A percentile compares a stretch with the other conserved stretches of the same genome.
Evolutionary conservation across 208 protist genomes (phyloP).

Genomic region (Leishmania turanica): DNA sequence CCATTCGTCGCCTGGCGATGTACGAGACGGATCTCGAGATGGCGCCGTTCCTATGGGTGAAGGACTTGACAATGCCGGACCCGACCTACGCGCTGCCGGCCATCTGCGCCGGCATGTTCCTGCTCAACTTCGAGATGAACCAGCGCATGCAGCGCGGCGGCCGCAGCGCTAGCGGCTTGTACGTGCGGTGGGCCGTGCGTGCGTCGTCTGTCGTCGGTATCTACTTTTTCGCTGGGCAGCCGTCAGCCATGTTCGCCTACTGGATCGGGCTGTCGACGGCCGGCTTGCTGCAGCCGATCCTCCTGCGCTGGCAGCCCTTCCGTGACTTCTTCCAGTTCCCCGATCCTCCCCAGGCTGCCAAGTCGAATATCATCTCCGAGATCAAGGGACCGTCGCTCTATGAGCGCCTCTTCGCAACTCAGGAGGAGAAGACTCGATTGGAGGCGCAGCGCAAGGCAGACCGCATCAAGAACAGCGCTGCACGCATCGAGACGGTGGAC

Average conservation of each 20-base stretch:
- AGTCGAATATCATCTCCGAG: slow-evolving; percentile 63
- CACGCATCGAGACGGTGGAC: slow-evolving; percentile 70
- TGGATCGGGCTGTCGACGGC: slow-evolving; percentile 87
- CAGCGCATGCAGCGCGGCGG: slow-evolving; percentile 86
- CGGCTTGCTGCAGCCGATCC: slow-evolving; percentile 81
- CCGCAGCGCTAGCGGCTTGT: slow-evolving; percentile 72
- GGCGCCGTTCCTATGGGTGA: slow-evolving; percentile 84
- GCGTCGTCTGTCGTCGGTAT: slow-evolving; percentile 62
- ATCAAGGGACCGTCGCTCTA: slow-evolving; percentile 69
- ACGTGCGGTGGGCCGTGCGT: slow-evolving; percentile 81
- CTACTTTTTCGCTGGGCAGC: slow-evolving; percentile 83
- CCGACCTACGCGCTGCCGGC: slow-evolving; percentile 76
- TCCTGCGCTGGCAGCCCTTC: slow-evolving; percentile 88
- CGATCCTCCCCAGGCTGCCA: slow-evolving; percentile 76
- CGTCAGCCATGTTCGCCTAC: slow-evolving; percentile 88
- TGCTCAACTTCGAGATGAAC: slow-evolving; percentile 90
- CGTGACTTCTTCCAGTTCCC: slow-evolving; percentile 84
- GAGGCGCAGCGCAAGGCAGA: slow-evolving; percentile 53
- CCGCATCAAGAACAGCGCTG: slow-evolving; percentile 36
- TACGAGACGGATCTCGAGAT: slow-evolving; percentile 88
- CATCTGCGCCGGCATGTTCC: slow-evolving; percentile 85
- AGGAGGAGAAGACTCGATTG: slow-evolving; percentile 53
- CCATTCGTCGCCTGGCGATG: slow-evolving; percentile 77
- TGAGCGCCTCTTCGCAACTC: slow-evolving; percentile 71
- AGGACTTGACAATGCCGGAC: slow-evolving; percentile 88